A percentile compares a stretch with the other conserved stretches of the same genome.
phyloP scores from a whole-genome alignment of 371 early-diverging fungal genomes.

The Sporodiniella umbellata region DNA sequence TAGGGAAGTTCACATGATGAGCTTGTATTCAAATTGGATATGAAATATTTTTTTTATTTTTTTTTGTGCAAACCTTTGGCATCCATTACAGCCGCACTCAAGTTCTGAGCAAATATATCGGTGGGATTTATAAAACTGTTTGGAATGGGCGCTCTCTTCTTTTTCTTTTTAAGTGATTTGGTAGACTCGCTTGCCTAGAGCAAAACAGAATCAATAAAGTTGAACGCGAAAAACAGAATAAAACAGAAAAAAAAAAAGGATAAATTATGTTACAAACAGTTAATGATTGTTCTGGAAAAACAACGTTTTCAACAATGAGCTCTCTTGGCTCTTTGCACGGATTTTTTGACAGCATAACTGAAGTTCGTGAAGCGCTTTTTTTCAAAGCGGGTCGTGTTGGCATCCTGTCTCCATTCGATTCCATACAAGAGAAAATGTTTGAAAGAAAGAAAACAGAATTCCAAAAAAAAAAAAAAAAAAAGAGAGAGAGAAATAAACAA shows the following conservation, averaged over 20 bases:
- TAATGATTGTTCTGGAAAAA: constrained; percentile 18
- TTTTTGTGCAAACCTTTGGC: constrained; percentile 39
- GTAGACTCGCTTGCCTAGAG: constrained; percentile 20
- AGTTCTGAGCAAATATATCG: constrained; percentile 45
- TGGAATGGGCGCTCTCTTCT: constrained; percentile 4
- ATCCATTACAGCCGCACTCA: constrained; percentile 46
- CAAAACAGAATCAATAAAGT: not conserved
- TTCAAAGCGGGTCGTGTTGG: not conserved
- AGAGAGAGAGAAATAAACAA: too few species aligned
- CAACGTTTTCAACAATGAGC: constrained; percentile 10
- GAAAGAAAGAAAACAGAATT: not conserved
- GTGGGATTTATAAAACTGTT: constrained; percentile 28
- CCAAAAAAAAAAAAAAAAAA: too few species aligned
- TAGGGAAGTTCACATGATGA: constrained; percentile 4
- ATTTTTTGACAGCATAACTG: not conserved
- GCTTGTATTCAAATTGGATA: not conserved
- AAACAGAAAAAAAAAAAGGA: not conserved
- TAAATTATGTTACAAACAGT: not conserved
- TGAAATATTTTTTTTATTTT: not conserved
- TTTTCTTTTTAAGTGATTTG: constrained; percentile 14
- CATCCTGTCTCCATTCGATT: not conserved
- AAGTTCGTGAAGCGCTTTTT: not conserved
- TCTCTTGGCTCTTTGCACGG: constrained; percentile 4
- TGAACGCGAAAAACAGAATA: not conserved
- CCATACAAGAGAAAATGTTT: not conserved